phyloP scores from a whole-genome alignment of 2,329 filamentous ascomycete genomes.

The Decorospora gaudefroyi region DNA sequence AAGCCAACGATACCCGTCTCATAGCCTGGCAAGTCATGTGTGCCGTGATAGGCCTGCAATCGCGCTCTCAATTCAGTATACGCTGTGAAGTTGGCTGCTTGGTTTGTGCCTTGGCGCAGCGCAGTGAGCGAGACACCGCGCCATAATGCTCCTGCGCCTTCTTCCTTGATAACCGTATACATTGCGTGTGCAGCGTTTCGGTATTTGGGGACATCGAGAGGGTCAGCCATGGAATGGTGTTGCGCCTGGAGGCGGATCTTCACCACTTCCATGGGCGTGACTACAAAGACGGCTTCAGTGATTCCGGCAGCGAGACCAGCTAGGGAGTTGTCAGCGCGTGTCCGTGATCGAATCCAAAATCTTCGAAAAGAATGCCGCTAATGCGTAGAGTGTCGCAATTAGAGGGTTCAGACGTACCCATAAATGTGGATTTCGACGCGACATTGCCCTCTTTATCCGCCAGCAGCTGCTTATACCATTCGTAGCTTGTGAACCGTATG shows the following conservation, averaged over 20 bases:
- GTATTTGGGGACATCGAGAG: slow-evolving; percentile 94
- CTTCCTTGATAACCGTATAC: slow-evolving; percentile 90
- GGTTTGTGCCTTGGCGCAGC: slow-evolving; percentile 91
- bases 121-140: slow-evolving; percentile 93
- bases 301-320: slow-evolving; percentile 91
- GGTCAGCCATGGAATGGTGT: slow-evolving; percentile 96
- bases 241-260: slow-evolving; percentile 98
- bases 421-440: slow-evolving; percentile 71
- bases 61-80: slow-evolving; percentile 90
- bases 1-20: slow-evolving; percentile 92
- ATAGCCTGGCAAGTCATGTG: slow-evolving; percentile 77
- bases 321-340: slow-evolving; percentile 39
- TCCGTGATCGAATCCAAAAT: background rate
- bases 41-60: slow-evolving; percentile 73
- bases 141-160: slow-evolving; percentile 85
- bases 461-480: slow-evolving; percentile 86
- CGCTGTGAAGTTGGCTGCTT: slow-evolving; percentile 94
- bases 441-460: slow-evolving; percentile 70
- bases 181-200: slow-evolving; percentile 82
- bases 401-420: slow-evolving; percentile 57
- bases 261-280: slow-evolving; percentile 98
- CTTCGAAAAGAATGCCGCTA: background rate
- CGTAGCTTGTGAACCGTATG: slow-evolving; percentile 97
- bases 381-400: no score
- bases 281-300: slow-evolving; percentile 93